Evolutionary conservation across 768 basidiomycete genomes (phyloP).

Genomic region (Russula olivacea): DNA sequence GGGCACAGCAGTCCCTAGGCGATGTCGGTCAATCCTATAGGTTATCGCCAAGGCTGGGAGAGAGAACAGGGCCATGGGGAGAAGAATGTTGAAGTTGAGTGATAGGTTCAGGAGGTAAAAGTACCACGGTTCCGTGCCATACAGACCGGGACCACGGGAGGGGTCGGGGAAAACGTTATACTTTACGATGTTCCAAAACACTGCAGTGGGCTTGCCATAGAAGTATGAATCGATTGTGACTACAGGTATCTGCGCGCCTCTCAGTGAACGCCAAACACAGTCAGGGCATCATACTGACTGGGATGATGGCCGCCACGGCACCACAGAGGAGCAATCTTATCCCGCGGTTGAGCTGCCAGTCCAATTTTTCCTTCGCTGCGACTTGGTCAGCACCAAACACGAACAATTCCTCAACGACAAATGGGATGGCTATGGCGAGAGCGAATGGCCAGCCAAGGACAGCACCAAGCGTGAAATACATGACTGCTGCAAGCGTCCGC

Average conservation of each 20-base stretch:
- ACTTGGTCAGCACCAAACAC: conserved; percentile 65
- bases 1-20: conserved; percentile 54
- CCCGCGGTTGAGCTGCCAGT: conserved; percentile 63
- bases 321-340: conserved; percentile 50
- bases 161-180: conserved; percentile 89
- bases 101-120: conserved; percentile 87
- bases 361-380: conserved; percentile 36
- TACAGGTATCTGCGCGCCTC: conserved; percentile 66
- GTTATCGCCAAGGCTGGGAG: conserved; percentile 76
- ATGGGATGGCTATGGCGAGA: conserved; percentile 81
- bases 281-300: conserved; percentile 42
- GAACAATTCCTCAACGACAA: conserved; percentile 86
- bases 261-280: conserved; percentile 1
- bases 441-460: conserved; percentile 97
- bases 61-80: conserved; percentile 74
- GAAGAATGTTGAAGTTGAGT: conserved; percentile 88
- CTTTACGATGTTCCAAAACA: conserved; percentile 87
- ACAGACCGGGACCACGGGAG: conserved; percentile 82
- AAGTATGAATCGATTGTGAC: conserved; percentile 77
- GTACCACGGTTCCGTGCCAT: conserved; percentile 83
- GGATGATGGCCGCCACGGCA: conserved; percentile 50
- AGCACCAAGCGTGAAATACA: conserved; percentile 72
- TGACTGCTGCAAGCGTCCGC: conserved; percentile 58
- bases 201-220: conserved; percentile 72
- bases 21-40: conserved; percentile 65